Conservation (phyloP, 208 protist genomes). For the Naegleria gruberi region DNA sequence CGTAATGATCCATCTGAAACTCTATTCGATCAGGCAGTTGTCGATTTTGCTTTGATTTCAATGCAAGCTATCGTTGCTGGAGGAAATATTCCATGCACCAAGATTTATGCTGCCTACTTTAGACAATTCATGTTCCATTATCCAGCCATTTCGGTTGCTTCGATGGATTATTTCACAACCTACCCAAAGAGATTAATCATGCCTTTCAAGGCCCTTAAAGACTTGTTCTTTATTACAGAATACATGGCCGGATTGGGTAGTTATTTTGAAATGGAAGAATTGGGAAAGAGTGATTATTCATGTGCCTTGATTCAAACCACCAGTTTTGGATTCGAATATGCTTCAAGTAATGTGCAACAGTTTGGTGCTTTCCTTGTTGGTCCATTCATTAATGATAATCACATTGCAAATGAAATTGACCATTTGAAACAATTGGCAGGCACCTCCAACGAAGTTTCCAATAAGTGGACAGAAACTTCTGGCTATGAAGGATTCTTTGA, state of each 20-base stretch:
- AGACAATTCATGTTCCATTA: background rate
- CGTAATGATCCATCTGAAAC: background rate
- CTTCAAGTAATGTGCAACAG: background rate
- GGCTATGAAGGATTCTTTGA: background rate
- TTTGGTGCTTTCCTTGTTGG: background rate
- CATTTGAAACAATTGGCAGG: background rate
- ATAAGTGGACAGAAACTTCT: background rate
- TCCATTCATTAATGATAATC: background rate
- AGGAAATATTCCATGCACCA: background rate
- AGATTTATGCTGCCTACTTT: background rate
- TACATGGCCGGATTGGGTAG: background rate
- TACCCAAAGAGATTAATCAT: background rate
- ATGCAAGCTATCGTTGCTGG: background rate
- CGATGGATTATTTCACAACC: background rate
- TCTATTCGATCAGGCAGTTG: background rate
- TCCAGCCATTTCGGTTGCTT: background rate
- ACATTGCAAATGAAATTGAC: background rate
- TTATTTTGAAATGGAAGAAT: background rate
- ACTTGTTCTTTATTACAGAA: background rate
- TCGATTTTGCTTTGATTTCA: background rate
- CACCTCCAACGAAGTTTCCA: background rate
- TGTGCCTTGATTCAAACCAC: background rate
- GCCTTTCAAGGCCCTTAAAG: background rate
- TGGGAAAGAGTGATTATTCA: background rate
- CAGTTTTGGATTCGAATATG: background rate